Conservation (phyloP, 2,329 filamentous ascomycete species). For the Rutstroemia sp. region DNA sequence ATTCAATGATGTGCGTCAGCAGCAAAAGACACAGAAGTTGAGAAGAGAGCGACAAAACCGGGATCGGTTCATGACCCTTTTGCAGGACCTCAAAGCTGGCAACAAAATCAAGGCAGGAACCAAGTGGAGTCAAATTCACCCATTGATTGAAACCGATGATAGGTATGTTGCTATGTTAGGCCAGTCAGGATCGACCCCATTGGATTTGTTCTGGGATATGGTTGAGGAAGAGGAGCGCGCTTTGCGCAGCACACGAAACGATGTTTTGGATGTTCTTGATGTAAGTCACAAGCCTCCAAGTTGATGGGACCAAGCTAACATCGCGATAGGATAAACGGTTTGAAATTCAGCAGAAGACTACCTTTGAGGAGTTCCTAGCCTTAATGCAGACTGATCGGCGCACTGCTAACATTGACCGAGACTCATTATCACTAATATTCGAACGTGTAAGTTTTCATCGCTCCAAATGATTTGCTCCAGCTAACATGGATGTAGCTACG, state of each 20-base stretch:
- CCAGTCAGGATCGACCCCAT: constrained; percentile 73
- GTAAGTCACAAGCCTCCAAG: constrained; percentile 41
- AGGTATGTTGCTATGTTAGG: constrained; percentile 80
- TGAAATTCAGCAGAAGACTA: constrained; percentile 80
- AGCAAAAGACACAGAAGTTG: constrained; percentile 73
- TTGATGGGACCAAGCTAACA: constrained; percentile 31
- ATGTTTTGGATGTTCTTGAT: constrained; percentile 82
- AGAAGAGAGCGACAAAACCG: constrained; percentile 80
- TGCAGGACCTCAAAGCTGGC: constrained; percentile 64
- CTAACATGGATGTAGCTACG: constrained; percentile 50
- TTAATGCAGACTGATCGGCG: constrained; percentile 80
- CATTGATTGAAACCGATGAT: constrained; percentile 68
- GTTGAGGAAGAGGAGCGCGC: constrained; percentile 89
- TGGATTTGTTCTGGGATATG: constrained; percentile 94
- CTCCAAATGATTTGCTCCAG: constrained; percentile 4
- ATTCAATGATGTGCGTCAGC: constrained; percentile 86
- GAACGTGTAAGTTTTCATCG: constrained; percentile 53
- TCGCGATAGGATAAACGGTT: constrained; percentile 70
- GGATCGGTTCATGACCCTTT: constrained; percentile 68
- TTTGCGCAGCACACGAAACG: constrained; percentile 72
- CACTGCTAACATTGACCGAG: constrained; percentile 78
- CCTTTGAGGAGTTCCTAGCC: constrained; percentile 78
- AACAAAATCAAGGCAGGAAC: constrained; percentile 83
- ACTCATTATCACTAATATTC: constrained; percentile 75
- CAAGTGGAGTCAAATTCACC: constrained; percentile 80